Percentiles rank a stretch among this genome's conserved stretches.
Conservation (phyloP, 2,329 filamentous ascomycete species). For the Penicillium sp. region DNA sequence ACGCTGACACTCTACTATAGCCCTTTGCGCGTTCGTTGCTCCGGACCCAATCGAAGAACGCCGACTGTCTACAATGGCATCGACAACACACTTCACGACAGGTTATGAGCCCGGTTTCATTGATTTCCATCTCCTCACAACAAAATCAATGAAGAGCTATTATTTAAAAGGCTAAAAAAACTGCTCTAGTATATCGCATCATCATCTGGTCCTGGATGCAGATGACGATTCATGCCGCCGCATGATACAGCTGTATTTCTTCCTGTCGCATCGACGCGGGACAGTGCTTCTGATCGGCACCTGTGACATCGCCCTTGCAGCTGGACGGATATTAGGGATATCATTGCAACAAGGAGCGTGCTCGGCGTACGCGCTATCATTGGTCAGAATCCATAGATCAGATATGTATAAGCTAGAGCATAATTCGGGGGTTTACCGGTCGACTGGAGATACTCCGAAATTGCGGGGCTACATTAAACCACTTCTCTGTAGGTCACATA, state of each 20-base stretch:
- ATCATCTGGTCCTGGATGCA: slow-evolving; percentile 35
- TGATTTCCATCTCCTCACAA: no score
- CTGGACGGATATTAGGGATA: no score
- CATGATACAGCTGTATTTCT: slow-evolving; percentile 50
- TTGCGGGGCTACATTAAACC: neutral
- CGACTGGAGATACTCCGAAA: no score
- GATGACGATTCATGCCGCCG: slow-evolving; percentile 35
- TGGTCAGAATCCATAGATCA: slow-evolving; percentile 41
- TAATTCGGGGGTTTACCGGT: neutral
- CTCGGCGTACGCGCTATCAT: slow-evolving; percentile 49
- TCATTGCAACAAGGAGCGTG: slow-evolving; percentile 44
- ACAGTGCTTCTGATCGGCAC: slow-evolving; percentile 38
- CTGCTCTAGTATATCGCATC: no score
- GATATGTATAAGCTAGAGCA: neutral
- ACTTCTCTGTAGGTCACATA: neutral
- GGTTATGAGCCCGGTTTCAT: no score
- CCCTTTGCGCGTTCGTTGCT: no score
- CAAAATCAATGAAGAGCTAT: no score
- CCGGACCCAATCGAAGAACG: no score
- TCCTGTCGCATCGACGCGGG: slow-evolving; percentile 48
- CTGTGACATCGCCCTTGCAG: slow-evolving; percentile 46
- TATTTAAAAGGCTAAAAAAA: no score
- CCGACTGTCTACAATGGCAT: no score
- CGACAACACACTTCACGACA: no score
- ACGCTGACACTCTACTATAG: no score